A percentile compares a stretch with the other conserved stretches of the same genome.
Evolutionary conservation across 148 eudicot species (phyloP).

Genomic region (Polygonum aviculare): DNA sequence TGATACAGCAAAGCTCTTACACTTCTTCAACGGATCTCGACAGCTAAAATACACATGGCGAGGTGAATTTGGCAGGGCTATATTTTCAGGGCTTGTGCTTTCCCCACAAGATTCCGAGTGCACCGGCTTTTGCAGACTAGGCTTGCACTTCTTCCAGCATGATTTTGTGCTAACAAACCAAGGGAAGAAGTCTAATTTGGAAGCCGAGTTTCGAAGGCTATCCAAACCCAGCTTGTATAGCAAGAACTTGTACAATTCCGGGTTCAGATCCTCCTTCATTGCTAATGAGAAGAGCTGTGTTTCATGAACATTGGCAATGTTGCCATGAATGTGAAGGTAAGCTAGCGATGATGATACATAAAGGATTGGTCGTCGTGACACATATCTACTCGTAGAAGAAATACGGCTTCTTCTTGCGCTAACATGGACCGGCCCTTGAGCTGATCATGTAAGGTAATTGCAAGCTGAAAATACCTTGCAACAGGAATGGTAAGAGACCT

Average conservation of each 20-base stretch:
- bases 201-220: conserved; percentile 28
- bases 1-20: conserved; percentile 35
- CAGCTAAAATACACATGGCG: conserved; percentile 44
- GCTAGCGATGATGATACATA: conserved; percentile 27
- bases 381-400: conserved; percentile 41
- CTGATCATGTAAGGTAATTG: conserved; percentile 52
- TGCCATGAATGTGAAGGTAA: conserved; percentile 17
- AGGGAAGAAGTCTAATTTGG: conserved; percentile 23
- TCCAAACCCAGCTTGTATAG: conserved; percentile 44
- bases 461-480: conserved; percentile 45
- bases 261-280: conserved; percentile 26
- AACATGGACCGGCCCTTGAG: conserved; percentile 54
- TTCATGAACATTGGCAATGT: conserved; percentile 42
- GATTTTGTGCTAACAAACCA: conserved; percentile 27
- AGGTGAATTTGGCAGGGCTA: conserved; percentile 56
- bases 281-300: conserved; percentile 49
- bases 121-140: conserved; percentile 41
- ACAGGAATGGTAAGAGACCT: conserved; percentile 41
- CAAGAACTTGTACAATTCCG: conserved; percentile 37
- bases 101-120: conserved; percentile 27
- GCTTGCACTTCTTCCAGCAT: conserved; percentile 48
- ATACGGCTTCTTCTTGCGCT: conserved; percentile 31
- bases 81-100: conserved; percentile 39
- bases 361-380: conserved; percentile 47
- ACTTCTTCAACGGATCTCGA: conserved; percentile 55